Evolutionary conservation across 1,284 basidiomycete genomes (phyloP), one percentile per base, ranked within the genome.

Genomic region (Stereum hirsutum): DNA sequence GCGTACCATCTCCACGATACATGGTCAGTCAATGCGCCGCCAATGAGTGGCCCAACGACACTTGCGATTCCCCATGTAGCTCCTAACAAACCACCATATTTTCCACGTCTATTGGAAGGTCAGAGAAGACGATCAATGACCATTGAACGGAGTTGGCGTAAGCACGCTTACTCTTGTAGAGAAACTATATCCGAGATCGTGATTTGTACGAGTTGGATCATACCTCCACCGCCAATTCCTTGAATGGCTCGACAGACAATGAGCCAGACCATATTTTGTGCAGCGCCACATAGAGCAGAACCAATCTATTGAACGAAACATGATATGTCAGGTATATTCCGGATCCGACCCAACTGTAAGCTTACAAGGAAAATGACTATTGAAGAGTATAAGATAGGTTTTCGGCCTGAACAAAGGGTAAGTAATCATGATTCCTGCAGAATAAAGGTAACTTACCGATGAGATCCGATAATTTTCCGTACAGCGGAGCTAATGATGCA

Each of bases 11-110:
- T 64, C 83, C 83, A 87, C 10, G 78, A 70, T 30, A 79, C 78
- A 53, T 85, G 79, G 53, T 86, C 77, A 0, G 83, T 76, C 48
- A 86, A 75, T 12, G 63, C 81, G 49, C 82, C 83, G 44, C 83
- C 82, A 5, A 86, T 63, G 5, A 90, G 64, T 3, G 89, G 88
- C 0, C 89, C 88, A 6, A 87, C 60, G 23, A 89, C 84, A 51
- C 82, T 80, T 6, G 81, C 82, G 51, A 89, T 72, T 4, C 88
- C 88, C 81, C 85, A 92, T 0, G 84, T 84, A 1, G 82, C 78
- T 38, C 88, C 89, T 38, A 90, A 68, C 2, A 78, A 59, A 4
- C 86, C 84, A 7, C 75, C 74, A 49, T 80, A 89, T 52, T 82
- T 84, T 11, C 81, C 86, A 54, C 87, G 83, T 41, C 83, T 84